A percentile compares a stretch with the other conserved stretches of the same genome.
Conservation (phyloP, 192 early-diverging fungal genomes). For the Linnemannia exigua region DNA sequence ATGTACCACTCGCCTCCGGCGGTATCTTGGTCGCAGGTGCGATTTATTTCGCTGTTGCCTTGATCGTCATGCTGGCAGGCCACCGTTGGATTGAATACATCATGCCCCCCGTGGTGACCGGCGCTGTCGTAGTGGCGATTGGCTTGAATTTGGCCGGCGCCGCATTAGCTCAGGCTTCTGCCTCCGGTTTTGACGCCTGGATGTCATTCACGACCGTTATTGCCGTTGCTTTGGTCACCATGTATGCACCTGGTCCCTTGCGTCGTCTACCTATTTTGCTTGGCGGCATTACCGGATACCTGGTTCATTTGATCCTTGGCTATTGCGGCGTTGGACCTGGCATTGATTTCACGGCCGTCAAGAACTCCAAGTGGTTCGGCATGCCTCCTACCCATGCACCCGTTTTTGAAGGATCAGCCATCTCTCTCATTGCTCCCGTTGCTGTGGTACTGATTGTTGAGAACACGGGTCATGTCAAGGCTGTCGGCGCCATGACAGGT, state of each 20-base stretch:
- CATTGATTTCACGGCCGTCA: conserved; percentile 57
- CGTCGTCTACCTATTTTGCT: conserved; percentile 66
- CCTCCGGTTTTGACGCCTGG: conserved; percentile 62
- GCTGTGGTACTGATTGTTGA: conserved; percentile 66
- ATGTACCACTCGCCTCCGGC: conserved; percentile 62
- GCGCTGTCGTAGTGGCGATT: conserved; percentile 68
- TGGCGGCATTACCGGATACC: conserved; percentile 58
- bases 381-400: conserved; percentile 62
- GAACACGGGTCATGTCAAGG: conserved; percentile 72
- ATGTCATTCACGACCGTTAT: conserved; percentile 66
- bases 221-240: conserved; percentile 53
- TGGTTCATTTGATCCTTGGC: conserved; percentile 58
- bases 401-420: conserved; percentile 61
- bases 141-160: conserved; percentile 63
- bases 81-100: conserved; percentile 62
- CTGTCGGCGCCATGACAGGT: conserved; percentile 64
- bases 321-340: conserved; percentile 41
- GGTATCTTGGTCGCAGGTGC: conserved; percentile 68
- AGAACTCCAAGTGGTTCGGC: conserved; percentile 61
- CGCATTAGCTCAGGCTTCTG: conserved; percentile 58
- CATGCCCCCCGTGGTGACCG: conserved; percentile 70
- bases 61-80: conserved; percentile 61
- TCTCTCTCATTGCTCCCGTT: conserved; percentile 68
- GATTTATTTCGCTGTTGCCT: conserved; percentile 58
- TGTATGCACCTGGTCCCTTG: conserved; percentile 63